A percentile compares a stretch with the other conserved stretches of the same genome.
Conservation (phyloP, 1,284 basidiomycete genomes). For the Fistulinella staudtii region DNA sequence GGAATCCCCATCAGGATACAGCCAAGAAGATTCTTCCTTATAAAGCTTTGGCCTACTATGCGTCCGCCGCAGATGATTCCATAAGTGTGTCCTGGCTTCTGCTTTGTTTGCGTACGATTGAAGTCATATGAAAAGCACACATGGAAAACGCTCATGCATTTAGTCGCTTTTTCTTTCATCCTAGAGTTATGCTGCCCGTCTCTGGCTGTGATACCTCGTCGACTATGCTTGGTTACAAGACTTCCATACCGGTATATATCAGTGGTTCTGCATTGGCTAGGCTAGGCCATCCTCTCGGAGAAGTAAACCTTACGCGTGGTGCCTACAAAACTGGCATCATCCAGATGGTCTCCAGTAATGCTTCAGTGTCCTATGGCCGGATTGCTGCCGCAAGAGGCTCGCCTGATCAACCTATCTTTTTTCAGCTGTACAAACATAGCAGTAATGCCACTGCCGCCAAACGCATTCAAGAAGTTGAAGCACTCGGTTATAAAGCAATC, state of each 20-base stretch:
- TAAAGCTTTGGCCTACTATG: constrained; percentile 79
- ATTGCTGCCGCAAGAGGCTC: constrained; percentile 59
- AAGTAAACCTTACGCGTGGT: constrained; percentile 79
- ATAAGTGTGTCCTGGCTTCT: constrained; percentile 50
- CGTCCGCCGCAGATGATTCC: constrained; percentile 79
- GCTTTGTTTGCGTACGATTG: neutral
- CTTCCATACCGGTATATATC: constrained; percentile 81
- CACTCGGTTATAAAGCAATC: constrained; percentile 78
- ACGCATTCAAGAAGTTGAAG: constrained; percentile 69
- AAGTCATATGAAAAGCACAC: constrained; percentile 40
- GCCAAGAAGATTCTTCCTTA: constrained; percentile 65
- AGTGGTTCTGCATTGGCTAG: constrained; percentile 87
- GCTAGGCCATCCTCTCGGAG: constrained; percentile 83
- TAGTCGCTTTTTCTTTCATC: constrained; percentile 76
- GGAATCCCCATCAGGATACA: constrained; percentile 39
- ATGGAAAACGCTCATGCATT: constrained; percentile 72
- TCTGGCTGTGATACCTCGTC: constrained; percentile 71
- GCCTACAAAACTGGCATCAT: constrained; percentile 71
- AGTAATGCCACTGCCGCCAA: constrained; percentile 67
- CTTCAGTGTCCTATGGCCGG: constrained; percentile 72
- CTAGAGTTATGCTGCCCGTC: constrained; percentile 74
- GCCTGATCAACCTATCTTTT: constrained; percentile 72
- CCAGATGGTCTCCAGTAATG: constrained; percentile 88
- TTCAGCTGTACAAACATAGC: constrained; percentile 84
- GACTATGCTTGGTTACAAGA: constrained; percentile 69